phyloP scores from a whole-genome alignment of 495 filamentous ascomycete genomes.

The Aspergillus avenaceus region DNA sequence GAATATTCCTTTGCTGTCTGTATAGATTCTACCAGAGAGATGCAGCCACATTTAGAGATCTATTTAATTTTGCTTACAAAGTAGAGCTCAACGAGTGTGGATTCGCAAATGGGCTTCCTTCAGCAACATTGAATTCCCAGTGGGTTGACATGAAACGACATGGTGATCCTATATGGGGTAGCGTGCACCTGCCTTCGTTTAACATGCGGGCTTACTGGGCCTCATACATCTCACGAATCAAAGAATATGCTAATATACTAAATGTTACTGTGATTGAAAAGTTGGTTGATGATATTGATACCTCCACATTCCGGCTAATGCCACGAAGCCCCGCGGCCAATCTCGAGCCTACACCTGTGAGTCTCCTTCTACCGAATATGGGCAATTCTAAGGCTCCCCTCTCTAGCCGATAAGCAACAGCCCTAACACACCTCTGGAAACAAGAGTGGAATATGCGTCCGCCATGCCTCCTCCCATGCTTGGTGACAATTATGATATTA shows the following conservation, averaged over 20 bases:
- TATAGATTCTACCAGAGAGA: conserved; percentile 21
- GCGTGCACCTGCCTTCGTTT: conserved; percentile 24
- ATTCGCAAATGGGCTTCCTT: conserved; percentile 9
- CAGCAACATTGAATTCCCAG: conserved; percentile 13
- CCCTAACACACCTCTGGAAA: neutral
- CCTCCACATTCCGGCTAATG: conserved; percentile 1
- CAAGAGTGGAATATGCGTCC: neutral
- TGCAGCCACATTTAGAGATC: neutral
- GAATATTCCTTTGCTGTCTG: conserved; percentile 25
- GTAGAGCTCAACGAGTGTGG: conserved; percentile 15
- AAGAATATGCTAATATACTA: conserved; percentile 7
- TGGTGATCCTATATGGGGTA: conserved; percentile 15
- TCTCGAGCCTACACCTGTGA: neutral
- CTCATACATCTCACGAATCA: conserved; percentile 22
- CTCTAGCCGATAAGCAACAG: neutral
- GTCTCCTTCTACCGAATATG: neutral
- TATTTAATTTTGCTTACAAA: conserved; percentile 25
- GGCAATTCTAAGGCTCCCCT: neutral
- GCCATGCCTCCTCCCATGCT: neutral
- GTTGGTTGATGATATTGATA: conserved; percentile 10
- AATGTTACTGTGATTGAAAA: conserved; percentile 12
- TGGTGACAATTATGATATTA: neutral
- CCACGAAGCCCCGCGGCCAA: neutral
- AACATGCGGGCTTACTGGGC: conserved; percentile 10
- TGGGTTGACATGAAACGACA: conserved; percentile 18